Base-by-base conservation (phyloP, 2,329 filamentous ascomycete species). In the Epichloe baconii region DNA sequence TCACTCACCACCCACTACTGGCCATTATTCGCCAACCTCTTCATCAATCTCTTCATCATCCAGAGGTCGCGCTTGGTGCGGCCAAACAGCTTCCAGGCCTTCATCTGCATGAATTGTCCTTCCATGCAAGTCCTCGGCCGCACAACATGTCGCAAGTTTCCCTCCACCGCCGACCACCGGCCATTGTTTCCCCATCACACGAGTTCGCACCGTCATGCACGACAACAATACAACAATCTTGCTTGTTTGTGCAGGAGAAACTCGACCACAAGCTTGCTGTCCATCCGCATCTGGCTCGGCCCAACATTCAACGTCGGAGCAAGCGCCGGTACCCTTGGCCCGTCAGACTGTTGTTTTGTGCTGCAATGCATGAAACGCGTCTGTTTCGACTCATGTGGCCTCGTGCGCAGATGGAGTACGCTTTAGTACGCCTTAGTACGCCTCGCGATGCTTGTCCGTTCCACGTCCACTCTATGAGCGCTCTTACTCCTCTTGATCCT, bases 321-420 rank as follows among this genome's bases (percentile, higher is more conserved):
- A 51, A 47, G 49, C 49, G 49, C 49, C 49, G 43, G 38, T 26
- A 10, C 40, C 19, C 37, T 42, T 42, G 15, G 42, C 35, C 35
- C 21, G 14, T 23, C 8, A 43, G 35, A 48, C 35, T 41, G n/a
- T 11, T 19, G 15, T 31, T 10, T 10, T 14, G 12, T 21, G 31
- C 15, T 12, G 31, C 47, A 43, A 17, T 49, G 38, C 36, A 43
- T 42, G 47, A 49, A 42, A 44, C 38, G 12, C 26, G 4, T 44
- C 4, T 17, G 12, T 31, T 31, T 44, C 43, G n/a, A 15, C 4
- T 23, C 14, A 5, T 10, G 14, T 15, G 14, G 26, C 23, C 34
- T 15, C 43, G 21, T 44, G 41, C 15, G 26, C 26, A 31, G 8
- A 31, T 10, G 8, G 8, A 10, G 8, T 8, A 26, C 23, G 23